Evolutionary conservation across 768 basidiomycete genomes (phyloP).

Genomic region (Kwoniella mangroviensis): DNA sequence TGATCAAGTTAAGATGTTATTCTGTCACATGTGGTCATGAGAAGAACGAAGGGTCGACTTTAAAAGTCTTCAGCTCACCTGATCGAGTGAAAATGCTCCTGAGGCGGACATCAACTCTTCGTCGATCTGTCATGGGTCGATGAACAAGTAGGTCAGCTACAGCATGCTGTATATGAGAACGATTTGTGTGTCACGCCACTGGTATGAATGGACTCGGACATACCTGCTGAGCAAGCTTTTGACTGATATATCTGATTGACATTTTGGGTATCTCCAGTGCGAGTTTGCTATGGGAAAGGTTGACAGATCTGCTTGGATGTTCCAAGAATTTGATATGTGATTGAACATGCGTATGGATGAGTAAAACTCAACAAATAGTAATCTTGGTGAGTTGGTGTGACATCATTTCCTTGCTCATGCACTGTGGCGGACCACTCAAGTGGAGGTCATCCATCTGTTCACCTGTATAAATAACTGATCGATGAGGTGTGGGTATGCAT

Average conservation of each 20-base stretch:
- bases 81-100: conserved; percentile 93
- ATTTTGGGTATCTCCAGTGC: conserved; percentile 25
- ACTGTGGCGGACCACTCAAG: background rate
- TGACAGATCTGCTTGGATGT: no score
- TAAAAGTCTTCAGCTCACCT: conserved; percentile 62
- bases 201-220: conserved; percentile 19
- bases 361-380: background rate
- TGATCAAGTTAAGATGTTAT: no score
- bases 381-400: conserved; percentile 3
- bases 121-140: conserved; percentile 69
- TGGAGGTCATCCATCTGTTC: conserved; percentile 15
- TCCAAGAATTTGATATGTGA: no score
- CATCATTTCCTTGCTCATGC: conserved; percentile 6
- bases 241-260: conserved; percentile 53
- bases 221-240: conserved; percentile 55
- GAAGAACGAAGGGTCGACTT: background rate
- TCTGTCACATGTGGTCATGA: no score
- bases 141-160: background rate
- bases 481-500: background rate
- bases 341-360: no score
- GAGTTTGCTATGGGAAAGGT: no score
- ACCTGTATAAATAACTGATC: background rate
- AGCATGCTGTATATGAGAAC: no score
- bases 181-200: no score
- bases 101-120: conserved; percentile 85